Evolutionary conservation across 345 rosid species (phyloP), one percentile per base, ranked within the genome.

Genomic region (Geranium brycei): DNA sequence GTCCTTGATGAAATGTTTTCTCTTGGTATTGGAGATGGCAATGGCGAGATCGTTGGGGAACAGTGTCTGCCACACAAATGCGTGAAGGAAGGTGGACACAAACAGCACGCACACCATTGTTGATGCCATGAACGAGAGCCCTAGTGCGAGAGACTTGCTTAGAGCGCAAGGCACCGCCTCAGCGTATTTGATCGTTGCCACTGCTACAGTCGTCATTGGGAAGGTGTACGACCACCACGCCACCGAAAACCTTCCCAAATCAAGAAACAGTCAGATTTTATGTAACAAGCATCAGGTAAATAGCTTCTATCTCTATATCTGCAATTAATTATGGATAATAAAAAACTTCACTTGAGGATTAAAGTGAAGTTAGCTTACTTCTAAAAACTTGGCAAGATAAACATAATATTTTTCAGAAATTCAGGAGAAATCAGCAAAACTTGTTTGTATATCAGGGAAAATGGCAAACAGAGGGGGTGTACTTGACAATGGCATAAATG

Each of bases 191-290:
- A 93, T 83, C 0, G 92, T 86, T 8, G 99, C 96, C 66, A 93
- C 91, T 17, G 97, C 85, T 31, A 76, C 91, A 0, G 96, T 88
- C 51, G 96, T 90, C 99, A 93, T 93, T 2, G 96, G 97, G 57
- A 93, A 89, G 56, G 97, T 93, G 72, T 93, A 93, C 5, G 99
- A 85, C 97, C 97, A 92, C 97, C 96, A 89, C 16, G 97, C 95
- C 62, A 89, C 89, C 0, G 97, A 93, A 63, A 93, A 93, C 76
- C 95, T 87, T 82, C 66, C n/a, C 41, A 35, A 7, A 35, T 35
- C 41, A 35, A 35, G 41, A 35, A 35, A 4, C 1, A 1, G 28
- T 23, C 28, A 23, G 28, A 23, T 23, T 23, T 23, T 2, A 23
- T 2, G 28, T 23, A 23, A 23, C 2, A 23, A 23, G 28, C 28